phyloP scores from a whole-genome alignment of 352 stramenopile species.

The Aphanomyces cochlioides region DNA sequence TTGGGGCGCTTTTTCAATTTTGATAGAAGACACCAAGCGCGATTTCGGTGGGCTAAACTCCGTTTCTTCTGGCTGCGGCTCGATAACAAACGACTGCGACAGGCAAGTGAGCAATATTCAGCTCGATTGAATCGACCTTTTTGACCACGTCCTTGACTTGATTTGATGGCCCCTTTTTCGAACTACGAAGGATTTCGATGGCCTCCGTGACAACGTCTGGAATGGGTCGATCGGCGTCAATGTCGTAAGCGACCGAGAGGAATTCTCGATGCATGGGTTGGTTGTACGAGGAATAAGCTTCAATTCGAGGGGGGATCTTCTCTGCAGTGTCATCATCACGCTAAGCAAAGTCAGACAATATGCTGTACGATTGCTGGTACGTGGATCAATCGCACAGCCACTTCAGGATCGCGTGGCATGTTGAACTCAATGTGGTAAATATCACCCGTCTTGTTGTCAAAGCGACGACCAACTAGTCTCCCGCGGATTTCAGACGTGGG shows the following conservation, averaged over 20 bases:
- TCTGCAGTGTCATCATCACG: conserved; percentile 55
- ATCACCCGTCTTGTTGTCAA: conserved; percentile 51
- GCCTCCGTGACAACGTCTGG: conserved; percentile 33
- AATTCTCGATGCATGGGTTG: conserved; percentile 54
- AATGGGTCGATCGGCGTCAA: conserved; percentile 43
- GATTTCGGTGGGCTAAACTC: conserved; percentile 24
- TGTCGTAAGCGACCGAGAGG: conserved; percentile 38
- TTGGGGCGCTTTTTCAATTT: conserved; percentile 21
- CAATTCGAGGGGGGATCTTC: conserved; percentile 54
- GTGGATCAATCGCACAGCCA: conserved; percentile 52
- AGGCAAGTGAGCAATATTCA: background rate
- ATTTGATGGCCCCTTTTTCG: conserved; percentile 7
- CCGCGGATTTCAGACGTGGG: conserved; percentile 43
- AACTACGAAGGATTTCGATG: conserved; percentile 21
- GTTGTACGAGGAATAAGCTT: conserved; percentile 60
- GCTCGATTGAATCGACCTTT: conserved; percentile 1
- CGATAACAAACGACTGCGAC: background rate
- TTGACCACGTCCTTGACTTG: background rate
- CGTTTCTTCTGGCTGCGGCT: conserved; percentile 16
- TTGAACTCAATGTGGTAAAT: conserved; percentile 59
- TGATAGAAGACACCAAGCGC: too few relatives aligned
- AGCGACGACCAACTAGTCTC: conserved; percentile 53
- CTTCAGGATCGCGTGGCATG: conserved; percentile 40
- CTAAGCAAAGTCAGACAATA: conserved; percentile 11
- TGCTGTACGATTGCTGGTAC: background rate